Evolutionary conservation across 2,329 filamentous ascomycete species (phyloP), one percentile per base, ranked within the genome.

Genomic region (Cercospora brassicicola): DNA sequence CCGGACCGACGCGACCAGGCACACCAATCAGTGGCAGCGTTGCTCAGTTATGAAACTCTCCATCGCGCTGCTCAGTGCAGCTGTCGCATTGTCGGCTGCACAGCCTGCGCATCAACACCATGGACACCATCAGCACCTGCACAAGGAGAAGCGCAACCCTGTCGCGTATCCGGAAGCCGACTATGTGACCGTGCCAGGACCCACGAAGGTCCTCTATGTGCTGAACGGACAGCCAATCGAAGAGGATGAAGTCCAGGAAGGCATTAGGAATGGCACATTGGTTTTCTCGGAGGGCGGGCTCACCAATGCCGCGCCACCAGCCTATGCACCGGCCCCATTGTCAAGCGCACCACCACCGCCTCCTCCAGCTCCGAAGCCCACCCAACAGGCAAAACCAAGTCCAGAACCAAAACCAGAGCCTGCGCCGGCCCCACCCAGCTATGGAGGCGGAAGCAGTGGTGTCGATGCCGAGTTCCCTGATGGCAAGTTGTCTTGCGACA

Each of bases 381-480:
- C 53, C 30, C 23, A 23, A 55, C 48, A 55, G 48, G 23, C 55
- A 59, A 15, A 30, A 39, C 42, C 61, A 33, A 45, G 60, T 28
- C 48, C 69, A 65, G 42, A 53, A 26, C 48, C 48, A 26, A 48
- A 48, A 42, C 69, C 18, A 61, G 72, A 31, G 57, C 66, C 63
- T 67, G 71, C 70, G 71, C 68, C 71, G 66, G 68, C 65, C 68
- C 13, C 69, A 20, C 15, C 62, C 59, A 56, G 55, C 59, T 68
- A 59, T 59, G 64, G 64, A 39, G 48, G 65, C 66, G 72, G 67
- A 72, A 83, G 79, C 61, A 82, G 76, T 26, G 91, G 91, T 61
- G 72, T 94, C 64, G 83, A 88, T 72, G 81, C 82, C 15, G 82
- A 89, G 7, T 98, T 98, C 84, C 91, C 91, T 11, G 90, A 90